Evolutionary conservation across 2,329 filamentous ascomycete genomes (phyloP).

Genomic region (Laburnicola sp.): DNA sequence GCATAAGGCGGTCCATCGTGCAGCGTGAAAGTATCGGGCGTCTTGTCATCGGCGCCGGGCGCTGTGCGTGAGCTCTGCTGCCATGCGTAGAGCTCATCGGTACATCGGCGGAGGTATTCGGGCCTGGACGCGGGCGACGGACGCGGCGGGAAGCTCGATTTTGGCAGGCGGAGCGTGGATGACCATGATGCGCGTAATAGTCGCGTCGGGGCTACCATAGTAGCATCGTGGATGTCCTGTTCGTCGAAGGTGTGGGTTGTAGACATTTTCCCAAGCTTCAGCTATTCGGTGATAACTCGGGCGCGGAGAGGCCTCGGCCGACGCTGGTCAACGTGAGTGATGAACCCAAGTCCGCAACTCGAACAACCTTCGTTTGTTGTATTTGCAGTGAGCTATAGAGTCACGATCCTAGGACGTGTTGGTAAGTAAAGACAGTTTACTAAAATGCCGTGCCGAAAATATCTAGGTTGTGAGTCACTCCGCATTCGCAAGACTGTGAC

Average conservation of each 20-base stretch:
- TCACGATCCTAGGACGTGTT: no score
- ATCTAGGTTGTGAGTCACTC: no score
- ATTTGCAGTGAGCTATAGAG: no score
- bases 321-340: no score
- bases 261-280: slow-evolving; percentile 12
- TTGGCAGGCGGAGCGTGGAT: slow-evolving; percentile 53
- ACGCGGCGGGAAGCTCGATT: slow-evolving; percentile 54
- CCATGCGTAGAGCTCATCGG: slow-evolving; percentile 89
- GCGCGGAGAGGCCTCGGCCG: slow-evolving; percentile 6
- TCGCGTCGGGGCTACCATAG: slow-evolving; percentile 45
- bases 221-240: slow-evolving; percentile 38
- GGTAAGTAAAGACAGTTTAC: no score
- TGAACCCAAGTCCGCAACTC: no score
- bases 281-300: slow-evolving; percentile 6
- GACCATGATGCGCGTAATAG: slow-evolving; percentile 47
- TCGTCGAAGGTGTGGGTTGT: slow-evolving; percentile 4
- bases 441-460: no score
- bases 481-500: not conserved
- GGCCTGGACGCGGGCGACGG: slow-evolving; percentile 37
- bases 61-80: slow-evolving; percentile 60
- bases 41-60: slow-evolving; percentile 41
- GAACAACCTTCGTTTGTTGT: no score
- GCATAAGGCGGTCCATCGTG: slow-evolving; percentile 98
- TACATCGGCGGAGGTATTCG: slow-evolving; percentile 71
- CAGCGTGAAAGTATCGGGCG: slow-evolving; percentile 70